Evolutionary conservation across 805 yeast species (phyloP).

Genomic region (Ogataea allantospora): DNA sequence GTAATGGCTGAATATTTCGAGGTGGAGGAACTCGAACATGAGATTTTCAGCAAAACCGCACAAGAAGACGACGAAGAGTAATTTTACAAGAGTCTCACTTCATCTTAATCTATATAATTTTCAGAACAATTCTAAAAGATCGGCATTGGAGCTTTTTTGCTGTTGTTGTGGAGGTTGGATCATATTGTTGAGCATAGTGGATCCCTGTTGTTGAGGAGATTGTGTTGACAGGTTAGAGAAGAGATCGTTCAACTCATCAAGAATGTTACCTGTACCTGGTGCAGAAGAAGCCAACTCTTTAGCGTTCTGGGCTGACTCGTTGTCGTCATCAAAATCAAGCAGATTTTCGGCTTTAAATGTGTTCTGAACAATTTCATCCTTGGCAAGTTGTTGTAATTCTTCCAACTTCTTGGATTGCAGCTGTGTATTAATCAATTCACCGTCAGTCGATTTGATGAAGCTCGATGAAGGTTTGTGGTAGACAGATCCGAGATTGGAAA

Average conservation of each 20-base stretch:
- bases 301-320: conserved; percentile 20
- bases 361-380: conserved; percentile 61
- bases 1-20: conserved; percentile 26
- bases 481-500: conserved; percentile 84
- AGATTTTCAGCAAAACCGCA: conserved; percentile 13
- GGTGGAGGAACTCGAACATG: conserved; percentile 30
- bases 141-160: conserved; percentile 14
- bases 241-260: conserved; percentile 76
- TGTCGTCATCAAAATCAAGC: conserved; percentile 79
- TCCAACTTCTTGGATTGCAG: conserved; percentile 58
- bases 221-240: conserved; percentile 39
- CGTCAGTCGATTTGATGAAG: conserved; percentile 40
- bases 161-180: conserved; percentile 6
- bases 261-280: conserved; percentile 38
- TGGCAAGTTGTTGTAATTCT: conserved; percentile 76
- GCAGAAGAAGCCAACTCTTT: conserved; percentile 20
- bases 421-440: conserved; percentile 23
- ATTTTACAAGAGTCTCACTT: too few relatives aligned
- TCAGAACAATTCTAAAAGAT: conserved; percentile 20
- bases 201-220: conserved; percentile 3
- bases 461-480: conserved; percentile 78
- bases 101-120: conserved; percentile 1
- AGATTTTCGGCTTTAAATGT: conserved; percentile 73
- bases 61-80: conserved; percentile 11
- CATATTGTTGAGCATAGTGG: conserved; percentile 8